Evolutionary conservation across 305 asterid species (phyloP), one percentile per base, ranked within the genome.

Genomic region (Caryopteris hybrid): DNA sequence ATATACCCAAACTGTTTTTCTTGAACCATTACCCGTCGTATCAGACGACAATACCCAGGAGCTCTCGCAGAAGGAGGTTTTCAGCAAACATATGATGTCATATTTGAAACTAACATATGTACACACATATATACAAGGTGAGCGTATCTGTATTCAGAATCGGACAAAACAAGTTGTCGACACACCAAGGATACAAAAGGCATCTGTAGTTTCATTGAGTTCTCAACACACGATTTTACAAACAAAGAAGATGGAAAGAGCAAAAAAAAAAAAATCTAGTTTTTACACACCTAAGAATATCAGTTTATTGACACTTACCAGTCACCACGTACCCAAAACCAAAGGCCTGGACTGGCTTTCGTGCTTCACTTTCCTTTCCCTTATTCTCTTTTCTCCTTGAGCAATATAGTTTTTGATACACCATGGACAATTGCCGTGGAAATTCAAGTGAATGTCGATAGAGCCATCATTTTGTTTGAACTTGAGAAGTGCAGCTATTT

Each of bases 291-390:
- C 70, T 68, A 74, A 9, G 13, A 20, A 51, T 47, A 51, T 42
- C 39, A 64, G 52, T 52, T 84, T 78, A 81, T 79, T 64, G 61
- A 81, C 86, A 80, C 67, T 51, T 54, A 77, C 90, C 96, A 86
- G 88, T 88, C 96, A 74, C 96, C 67, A 46, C 74, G 79, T 73
- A 75, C 78, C 86, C 76, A 50, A 55, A 76, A n/a, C 71, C 70
- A 18, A 80, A 59, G 85, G 80, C 90, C 89, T 80, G 96, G 96
- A 88, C 89, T 81, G 85, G 92, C 92, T 71, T 82, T 62, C 41
- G 55, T 74, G 55, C 48, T 51, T 46, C 68, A 12, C 14, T 43
- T 52, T 39, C 21, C 29, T 11, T 39, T 29, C 16, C 23, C 56
- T 13, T 3, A 20, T 16, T 53, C 31, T 46, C 31, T 25, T 31